Base-by-base conservation (phyloP, 306 rosid species). In the Cyclanthera cordifolia region DNA sequence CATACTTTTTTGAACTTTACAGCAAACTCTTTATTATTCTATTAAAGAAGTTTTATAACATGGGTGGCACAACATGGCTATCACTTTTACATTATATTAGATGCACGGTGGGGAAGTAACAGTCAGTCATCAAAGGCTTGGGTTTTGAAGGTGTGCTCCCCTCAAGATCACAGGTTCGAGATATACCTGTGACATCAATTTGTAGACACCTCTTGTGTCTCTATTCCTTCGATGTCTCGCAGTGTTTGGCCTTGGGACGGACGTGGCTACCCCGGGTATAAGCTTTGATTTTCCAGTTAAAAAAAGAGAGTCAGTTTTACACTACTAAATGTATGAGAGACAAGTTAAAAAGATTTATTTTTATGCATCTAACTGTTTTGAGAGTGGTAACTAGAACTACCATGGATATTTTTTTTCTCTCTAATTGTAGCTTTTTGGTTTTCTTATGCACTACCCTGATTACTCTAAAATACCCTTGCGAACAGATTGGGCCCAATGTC, bases 401-500 rank as follows among this genome's bases (percentile, higher is more conserved):
- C 39, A 4, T 25, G 39, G 28, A 55, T 55, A 25, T 25, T 2
- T 55, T 24, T 27, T 16, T 57, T 34, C 24, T 58, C 24, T 64
- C 5, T 21, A 2, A 19, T 8, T 5, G 69, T 20, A 21, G 51
- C 21, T 63, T 63, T 25, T 20, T 41, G 51, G 51, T 41, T 30
- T 37, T 37, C 67, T 41, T 61, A 4, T 20, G 25, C 46, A 13
- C 47, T 12, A 48, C 9, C 34, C 45, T 32, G 60, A 49, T 50
- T 28, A 19, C 63, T 34, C 46, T 49, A 8, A 25, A 48, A 0
- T 71, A 4, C 6, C 13, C 56, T 72, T 69, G 58, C 37, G 17
- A 34, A 79, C 89, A 93, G 97, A 83, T 93, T 53, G 97, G 99
- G 49, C 96, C 99, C 39, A 77, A 87, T 67, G 96, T 93, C 61